Percentiles rank a stretch among this genome's conserved stretches.
These are phyloP conservation scores for Somion occarium DNA, from an alignment of 1,284 basidiomycete genomes.

Conservation along the genomic window DNA sequence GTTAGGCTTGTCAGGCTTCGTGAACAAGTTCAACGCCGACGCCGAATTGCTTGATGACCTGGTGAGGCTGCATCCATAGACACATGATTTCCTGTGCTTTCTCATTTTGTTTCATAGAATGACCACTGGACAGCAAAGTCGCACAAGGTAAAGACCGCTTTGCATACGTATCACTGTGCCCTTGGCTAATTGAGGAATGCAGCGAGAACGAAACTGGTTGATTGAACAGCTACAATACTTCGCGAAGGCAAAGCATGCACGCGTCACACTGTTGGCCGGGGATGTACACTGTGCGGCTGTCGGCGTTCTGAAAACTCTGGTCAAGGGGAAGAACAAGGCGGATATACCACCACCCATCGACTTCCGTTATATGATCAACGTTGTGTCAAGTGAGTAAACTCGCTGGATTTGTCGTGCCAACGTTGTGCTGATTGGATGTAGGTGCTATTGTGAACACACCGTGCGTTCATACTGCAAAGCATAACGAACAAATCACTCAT, in stretches of 20 bases:
- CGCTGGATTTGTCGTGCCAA: neutral
- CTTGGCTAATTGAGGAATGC: too few relatives aligned
- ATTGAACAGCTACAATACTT: constrained; percentile 75
- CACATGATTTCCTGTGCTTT: neutral
- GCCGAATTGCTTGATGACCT: constrained; percentile 91
- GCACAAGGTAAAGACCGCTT: constrained; percentile 80
- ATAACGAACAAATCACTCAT: neutral
- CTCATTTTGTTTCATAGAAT: constrained; percentile 44
- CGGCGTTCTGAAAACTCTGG: constrained; percentile 68
- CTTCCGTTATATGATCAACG: constrained; percentile 84
- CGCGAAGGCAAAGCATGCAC: constrained; percentile 54
- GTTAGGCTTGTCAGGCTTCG: constrained; percentile 71
- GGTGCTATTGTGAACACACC: constrained; percentile 81
- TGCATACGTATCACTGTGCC: too few relatives aligned
- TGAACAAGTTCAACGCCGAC: constrained; percentile 91
- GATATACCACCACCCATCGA: constrained; percentile 55
- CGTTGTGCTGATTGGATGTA: constrained; percentile 22
- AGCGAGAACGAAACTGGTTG: constrained; percentile 91
- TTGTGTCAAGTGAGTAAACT: constrained; percentile 58
- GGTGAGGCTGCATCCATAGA: constrained; percentile 32
- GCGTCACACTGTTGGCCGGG: constrained; percentile 84
- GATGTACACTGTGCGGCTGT: constrained; percentile 91
- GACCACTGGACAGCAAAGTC: constrained; percentile 85
- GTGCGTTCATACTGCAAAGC: constrained; percentile 30
- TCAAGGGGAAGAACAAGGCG: constrained; percentile 40